Percentiles rank a stretch among this genome's conserved stretches.
These are phyloP conservation scores for Botryotinia narcissicola DNA, from an alignment of 2,329 filamentous ascomycete genomes.

Conservation along the genomic window DNA sequence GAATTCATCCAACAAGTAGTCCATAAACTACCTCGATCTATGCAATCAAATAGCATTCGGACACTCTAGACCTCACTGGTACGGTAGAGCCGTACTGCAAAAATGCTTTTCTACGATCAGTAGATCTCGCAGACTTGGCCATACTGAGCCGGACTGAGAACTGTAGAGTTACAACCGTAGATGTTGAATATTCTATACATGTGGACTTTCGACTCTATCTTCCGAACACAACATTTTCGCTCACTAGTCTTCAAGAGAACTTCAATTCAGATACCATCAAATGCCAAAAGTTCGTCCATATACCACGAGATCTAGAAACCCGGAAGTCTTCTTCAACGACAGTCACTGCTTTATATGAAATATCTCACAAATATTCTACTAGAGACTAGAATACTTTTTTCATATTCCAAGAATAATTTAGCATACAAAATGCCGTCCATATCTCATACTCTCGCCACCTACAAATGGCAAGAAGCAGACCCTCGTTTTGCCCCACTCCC, in stretches of 20 bases:
- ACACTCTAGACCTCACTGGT: too few species aligned
- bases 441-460: background rate
- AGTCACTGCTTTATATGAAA: background rate
- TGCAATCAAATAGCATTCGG: too few species aligned
- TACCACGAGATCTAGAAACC: background rate
- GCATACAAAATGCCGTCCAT: too few species aligned
- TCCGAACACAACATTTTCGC: background rate
- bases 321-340: background rate
- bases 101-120: background rate
- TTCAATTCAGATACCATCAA: background rate
- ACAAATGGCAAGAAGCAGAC: background rate
- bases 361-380: background rate
- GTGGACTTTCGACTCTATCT: too few species aligned
- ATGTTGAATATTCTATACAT: background rate
- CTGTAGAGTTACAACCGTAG: background rate
- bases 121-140: too few species aligned
- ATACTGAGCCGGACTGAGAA: background rate
- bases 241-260: too few species aligned
- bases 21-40: accelerated
- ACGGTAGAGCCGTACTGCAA: background rate
- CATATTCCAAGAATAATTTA: too few species aligned
- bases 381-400: background rate
- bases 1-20: accelerated
- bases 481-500: background rate
- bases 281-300: background rate